Evolutionary conservation across 2,329 filamentous ascomycete species (phyloP).

Genomic region (Teratosphaeria viscida): DNA sequence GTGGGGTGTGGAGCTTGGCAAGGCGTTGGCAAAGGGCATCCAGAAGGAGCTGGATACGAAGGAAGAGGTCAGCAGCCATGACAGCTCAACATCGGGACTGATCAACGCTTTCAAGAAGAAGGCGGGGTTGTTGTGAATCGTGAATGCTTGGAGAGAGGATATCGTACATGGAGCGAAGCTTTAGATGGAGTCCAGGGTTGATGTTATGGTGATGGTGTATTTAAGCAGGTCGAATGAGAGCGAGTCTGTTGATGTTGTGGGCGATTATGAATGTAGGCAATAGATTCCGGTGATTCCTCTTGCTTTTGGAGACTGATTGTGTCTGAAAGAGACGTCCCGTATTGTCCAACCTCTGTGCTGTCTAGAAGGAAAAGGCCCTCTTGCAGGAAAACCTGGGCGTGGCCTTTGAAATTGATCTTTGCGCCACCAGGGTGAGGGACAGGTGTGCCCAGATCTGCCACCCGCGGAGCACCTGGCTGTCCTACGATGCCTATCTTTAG

Average conservation of each 20-base stretch:
- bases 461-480: background rate
- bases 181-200: background rate
- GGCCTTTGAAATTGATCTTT: background rate
- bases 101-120: constrained; percentile 88
- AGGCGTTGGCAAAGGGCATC: constrained; percentile 71
- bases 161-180: background rate
- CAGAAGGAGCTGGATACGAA: constrained; percentile 66
- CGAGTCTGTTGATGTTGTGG: background rate
- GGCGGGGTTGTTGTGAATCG: constrained; percentile 12
- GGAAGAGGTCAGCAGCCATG: constrained; percentile 64
- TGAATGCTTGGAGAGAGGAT: background rate
- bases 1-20: constrained; percentile 98
- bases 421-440: background rate
- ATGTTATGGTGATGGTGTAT: too few species aligned
- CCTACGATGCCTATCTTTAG: background rate
- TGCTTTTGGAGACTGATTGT: too few species aligned
- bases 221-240: background rate
- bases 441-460: background rate
- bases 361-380: too few species aligned
- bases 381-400: too few species aligned
- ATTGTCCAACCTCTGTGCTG: too few species aligned
- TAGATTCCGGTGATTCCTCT: too few species aligned
- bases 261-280: too few species aligned
- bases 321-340: too few species aligned
- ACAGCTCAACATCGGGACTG: constrained; percentile 77